These are phyloP conservation scores for Hymenoscyphus linearis DNA, from an alignment of 2,329 filamentous ascomycete species.

Conservation along the genomic window DNA sequence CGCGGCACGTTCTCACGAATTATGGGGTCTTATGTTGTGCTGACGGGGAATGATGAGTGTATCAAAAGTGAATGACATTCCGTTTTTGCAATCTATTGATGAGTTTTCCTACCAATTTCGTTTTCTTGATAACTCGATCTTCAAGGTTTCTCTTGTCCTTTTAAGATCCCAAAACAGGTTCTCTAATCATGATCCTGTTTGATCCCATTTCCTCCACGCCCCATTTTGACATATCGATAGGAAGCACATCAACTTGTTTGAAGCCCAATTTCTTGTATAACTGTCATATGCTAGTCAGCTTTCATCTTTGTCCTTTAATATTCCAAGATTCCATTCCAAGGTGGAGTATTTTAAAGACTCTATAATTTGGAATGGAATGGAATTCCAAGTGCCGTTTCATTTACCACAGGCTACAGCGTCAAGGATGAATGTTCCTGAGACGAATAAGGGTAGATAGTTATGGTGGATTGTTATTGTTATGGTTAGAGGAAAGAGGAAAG, in stretches of 20 bases:
- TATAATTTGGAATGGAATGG: too few species aligned
- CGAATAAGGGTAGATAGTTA: too few species aligned
- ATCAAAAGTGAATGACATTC: background rate
- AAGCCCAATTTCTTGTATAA: conserved; percentile 38
- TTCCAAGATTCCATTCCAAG: too few species aligned
- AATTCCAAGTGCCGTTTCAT: too few species aligned
- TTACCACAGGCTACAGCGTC: too few species aligned
- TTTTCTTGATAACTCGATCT: background rate
- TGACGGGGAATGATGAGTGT: background rate
- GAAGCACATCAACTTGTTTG: conserved; percentile 31
- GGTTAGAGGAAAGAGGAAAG: too few species aligned
- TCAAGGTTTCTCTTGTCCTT: background rate
- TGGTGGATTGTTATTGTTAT: too few species aligned
- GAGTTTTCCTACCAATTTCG: background rate
- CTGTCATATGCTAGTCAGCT: conserved; percentile 4
- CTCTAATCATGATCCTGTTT: conserved; percentile 28
- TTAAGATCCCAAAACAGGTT: conserved; percentile 12
- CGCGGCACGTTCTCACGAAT: background rate
- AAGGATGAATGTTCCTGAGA: too few species aligned
- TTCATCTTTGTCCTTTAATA: too few species aligned
- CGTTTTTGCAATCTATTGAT: background rate
- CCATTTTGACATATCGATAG: conserved; percentile 27
- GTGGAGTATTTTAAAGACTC: too few species aligned
- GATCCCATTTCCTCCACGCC: conserved; percentile 20
- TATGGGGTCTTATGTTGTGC: background rate